Evolutionary conservation across 345 rosid genomes (phyloP), one percentile per base, ranked within the genome.

Genomic region (Gossypium australe): DNA sequence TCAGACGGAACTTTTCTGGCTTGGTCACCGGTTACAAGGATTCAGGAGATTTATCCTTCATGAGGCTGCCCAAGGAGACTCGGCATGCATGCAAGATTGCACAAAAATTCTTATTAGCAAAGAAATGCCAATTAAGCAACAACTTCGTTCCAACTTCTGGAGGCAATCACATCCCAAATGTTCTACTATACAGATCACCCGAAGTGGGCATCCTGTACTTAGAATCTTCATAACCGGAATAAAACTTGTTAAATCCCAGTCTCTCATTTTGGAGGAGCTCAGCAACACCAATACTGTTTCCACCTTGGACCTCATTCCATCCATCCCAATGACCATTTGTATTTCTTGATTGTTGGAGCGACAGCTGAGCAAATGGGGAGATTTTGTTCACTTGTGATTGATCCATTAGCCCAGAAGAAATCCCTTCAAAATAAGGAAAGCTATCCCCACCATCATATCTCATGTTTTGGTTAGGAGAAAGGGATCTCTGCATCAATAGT

Each of bases 301-400:
- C 92, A 83, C 84, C 82, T 65, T 86, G 94, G 55, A 88, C 79
- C 73, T 89, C 96, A 78, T 80, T 90, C 91, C 87, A 87, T 11
- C 91, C 89, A 85, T 88, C 89, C 95, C 94, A 93, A 57, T 73
- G 90, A 47, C 96, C 93, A 81, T 87, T 93, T 7, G 79, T 81
- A 86, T 83, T 88, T 83, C 85, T 80, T 3, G 93, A 82, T 34
- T 87, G 95, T 72, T 86, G 94, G 53, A 86, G 79, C 72, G 90
- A 80, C 34, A 84, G 76, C 76, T 85, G 92, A 17, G 88, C 76
- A 72, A 77, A 83, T 12, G 86, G 84, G 63, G 89, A 71, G 57
- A 79, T 34, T 77, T 72, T 87, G 79, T 75, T 88, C 76, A 85
- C 77, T 71, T 84, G 90, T n/a, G 98, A 59, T 66, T 84, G 89